Evolutionary conservation across 805 yeast species (phyloP).

Genomic region (Kuraishia hungarica): DNA sequence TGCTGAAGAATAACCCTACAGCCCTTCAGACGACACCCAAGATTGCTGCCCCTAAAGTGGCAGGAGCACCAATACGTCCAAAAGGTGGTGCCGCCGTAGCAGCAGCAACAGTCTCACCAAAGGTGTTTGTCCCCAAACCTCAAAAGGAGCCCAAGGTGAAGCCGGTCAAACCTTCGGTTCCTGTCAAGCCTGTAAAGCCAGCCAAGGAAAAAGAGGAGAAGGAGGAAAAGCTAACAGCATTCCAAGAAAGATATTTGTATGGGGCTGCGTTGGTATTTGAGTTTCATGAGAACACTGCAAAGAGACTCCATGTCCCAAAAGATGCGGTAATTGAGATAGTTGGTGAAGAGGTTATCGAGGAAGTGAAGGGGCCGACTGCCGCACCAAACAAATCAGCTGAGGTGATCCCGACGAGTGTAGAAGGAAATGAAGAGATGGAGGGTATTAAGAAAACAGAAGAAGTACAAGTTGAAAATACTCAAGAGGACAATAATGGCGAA

Average conservation of each 20-base stretch:
- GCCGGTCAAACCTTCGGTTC: background rate
- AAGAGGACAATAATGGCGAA: conserved; percentile 10
- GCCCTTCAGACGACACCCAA: conserved; percentile 1
- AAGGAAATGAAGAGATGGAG: conserved; percentile 8
- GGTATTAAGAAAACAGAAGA: conserved; percentile 6
- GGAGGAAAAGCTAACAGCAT: conserved; percentile 62
- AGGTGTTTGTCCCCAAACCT: conserved; percentile 3
- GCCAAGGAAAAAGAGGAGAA: conserved; percentile 12
- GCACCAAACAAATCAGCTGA: conserved; percentile 2
- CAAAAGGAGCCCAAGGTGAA: background rate
- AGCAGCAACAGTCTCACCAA: conserved; percentile 11
- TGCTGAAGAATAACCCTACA: conserved; percentile 3
- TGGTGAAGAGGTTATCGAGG: conserved; percentile 15
- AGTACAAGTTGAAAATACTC: conserved; percentile 7
- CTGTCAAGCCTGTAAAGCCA: background rate
- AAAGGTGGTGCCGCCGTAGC: conserved; percentile 4
- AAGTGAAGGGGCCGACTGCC: conserved; percentile 3
- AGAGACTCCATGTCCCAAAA: conserved; percentile 68
- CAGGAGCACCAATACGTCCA: conserved; percentile 3
- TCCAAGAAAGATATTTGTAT: conserved; percentile 61
- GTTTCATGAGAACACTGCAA: conserved; percentile 69
- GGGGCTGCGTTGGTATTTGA: conserved; percentile 79
- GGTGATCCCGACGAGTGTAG: conserved; percentile 8
- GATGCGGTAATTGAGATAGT: conserved; percentile 63
- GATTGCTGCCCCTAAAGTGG: too few relatives aligned